These are phyloP conservation scores for Trametes elegans DNA, from an alignment of 768 basidiomycete genomes.

Conservation along the genomic window DNA sequence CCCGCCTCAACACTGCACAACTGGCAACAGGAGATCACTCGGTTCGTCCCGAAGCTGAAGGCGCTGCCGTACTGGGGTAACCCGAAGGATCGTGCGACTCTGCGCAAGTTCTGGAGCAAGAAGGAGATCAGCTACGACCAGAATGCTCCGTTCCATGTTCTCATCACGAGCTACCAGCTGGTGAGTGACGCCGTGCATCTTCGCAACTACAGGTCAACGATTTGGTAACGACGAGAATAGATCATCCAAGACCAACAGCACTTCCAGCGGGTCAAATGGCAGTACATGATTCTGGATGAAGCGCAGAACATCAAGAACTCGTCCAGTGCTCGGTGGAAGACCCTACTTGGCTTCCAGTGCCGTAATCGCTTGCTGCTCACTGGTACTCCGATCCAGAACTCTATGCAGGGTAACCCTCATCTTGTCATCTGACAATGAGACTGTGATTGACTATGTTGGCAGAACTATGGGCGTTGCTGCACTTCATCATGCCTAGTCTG, in stretches of 20 bases:
- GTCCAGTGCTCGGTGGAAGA: constrained; percentile 95
- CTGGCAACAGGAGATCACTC: constrained; percentile 98
- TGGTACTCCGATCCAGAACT: constrained; percentile 98
- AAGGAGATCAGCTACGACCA: constrained; percentile 95
- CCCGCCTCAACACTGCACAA: constrained; percentile 97
- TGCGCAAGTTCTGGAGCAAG: constrained; percentile 97
- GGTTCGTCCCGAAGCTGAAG: constrained; percentile 92
- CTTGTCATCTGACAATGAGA: not conserved
- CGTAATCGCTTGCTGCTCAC: constrained; percentile 93
- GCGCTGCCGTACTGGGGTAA: constrained; percentile 98
- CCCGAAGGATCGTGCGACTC: constrained; percentile 89
- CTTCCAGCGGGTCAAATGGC: constrained; percentile 97
- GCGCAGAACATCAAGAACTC: constrained; percentile 99
- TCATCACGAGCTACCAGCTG: constrained; percentile 96
- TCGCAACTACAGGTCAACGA: no score
- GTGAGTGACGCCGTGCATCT: no score
- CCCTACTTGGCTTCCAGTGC: constrained; percentile 91
- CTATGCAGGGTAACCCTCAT: constrained; percentile 83
- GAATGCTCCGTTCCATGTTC: constrained; percentile 93
- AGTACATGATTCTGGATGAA: constrained; percentile 99
- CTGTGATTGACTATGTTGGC: not conserved
- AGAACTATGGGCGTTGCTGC: constrained; percentile 98
- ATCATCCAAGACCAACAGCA: constrained; percentile 97
- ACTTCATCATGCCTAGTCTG: constrained; percentile 99
- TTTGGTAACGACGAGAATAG: constrained; percentile 38